Base-by-base conservation (phyloP, 2,329 filamentous ascomycete genomes). In the Pseudocercospora crystallina region DNA sequence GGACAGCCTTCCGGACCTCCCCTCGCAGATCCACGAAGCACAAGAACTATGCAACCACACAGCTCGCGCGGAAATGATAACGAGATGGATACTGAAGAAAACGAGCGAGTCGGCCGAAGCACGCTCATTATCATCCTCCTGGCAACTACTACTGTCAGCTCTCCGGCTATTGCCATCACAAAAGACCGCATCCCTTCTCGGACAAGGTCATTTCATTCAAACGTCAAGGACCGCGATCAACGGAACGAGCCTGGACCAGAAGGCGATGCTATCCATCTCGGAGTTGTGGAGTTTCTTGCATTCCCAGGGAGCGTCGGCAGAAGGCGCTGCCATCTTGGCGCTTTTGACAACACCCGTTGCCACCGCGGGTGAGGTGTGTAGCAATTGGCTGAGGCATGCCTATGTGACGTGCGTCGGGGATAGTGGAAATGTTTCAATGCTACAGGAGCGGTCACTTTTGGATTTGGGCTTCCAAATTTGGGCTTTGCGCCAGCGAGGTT, bases 151-250 rank as follows among this genome's bases (percentile, higher is more conserved):
- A 17, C 74, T 76, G 38, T 78, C 78, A 51, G 74, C 86, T 41
- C 77, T 89, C 47, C 73, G 77, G 43, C 73, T 82, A n/a, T 81
- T 92, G 13, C 85, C 88, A 0, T 73, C 83, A 0, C 84, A 86
- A 39, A 84, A 82, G 9, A 75, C 89, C 17, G 87, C 88, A 8
- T 83, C 84, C 51, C 83, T 87, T 3, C 76, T 95, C 5, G 83
- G 82, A 15, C 84, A 26, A 26, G 20, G 20, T 7, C 3, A 26
- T 26, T 26, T 26, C 20, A 26, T 26, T 26, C 20, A 26, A 26
- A 26, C 20, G 20, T 7, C 7, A 26, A 26, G 20, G 20, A 26
- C 20, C 20, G 7, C 20, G 20, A 26, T 26, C 20, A 26, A 7
- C 7, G 20, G 20, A 26, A 26, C 20, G 20, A 26, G 20, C 20